Percentiles rank a stretch among this genome's conserved stretches.
Evolutionary conservation across 108 stramenopile species (phyloP).

Genomic region (Fragilariopsis cylindrus): DNA sequence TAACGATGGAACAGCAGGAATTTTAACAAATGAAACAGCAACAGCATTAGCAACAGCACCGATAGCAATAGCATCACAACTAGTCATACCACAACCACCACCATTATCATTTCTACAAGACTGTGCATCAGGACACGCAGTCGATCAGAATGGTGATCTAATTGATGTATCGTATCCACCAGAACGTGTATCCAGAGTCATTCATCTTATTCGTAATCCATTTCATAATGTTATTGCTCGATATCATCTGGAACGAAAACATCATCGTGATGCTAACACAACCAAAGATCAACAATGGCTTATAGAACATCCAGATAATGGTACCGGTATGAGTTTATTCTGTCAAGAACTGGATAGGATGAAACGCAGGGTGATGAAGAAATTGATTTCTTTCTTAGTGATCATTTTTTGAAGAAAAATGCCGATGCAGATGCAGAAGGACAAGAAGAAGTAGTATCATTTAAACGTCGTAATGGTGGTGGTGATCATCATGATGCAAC

Average conservation of each 20-base stretch:
- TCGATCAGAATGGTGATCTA: conserved; percentile 4
- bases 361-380: conserved; percentile 4
- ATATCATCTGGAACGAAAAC: conserved; percentile 54
- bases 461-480: not conserved
- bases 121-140: conserved; percentile 36
- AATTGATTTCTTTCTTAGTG: conserved; percentile 28
- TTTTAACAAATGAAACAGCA: not conserved
- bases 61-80: not conserved
- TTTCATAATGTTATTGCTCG: conserved; percentile 70
- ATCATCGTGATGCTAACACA: conserved; percentile 21
- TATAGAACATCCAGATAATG: conserved; percentile 22
- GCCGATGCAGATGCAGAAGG: not conserved
- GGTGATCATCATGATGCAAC: not conserved
- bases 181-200: conserved; percentile 53
- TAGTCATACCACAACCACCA: not conserved
- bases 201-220: conserved; percentile 73
- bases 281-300: conserved; percentile 25
- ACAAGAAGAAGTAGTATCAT: not conserved
- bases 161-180: conserved; percentile 28
- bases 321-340: conserved; percentile 35
- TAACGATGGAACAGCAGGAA: not conserved
- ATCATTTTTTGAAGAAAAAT: conserved; percentile 15
- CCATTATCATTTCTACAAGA: conserved; percentile 34
- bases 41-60: too few relatives aligned
- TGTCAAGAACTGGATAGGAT: conserved; percentile 30